Evolutionary conservation across 345 rosid species (phyloP).

Genomic region (Corchorus capsularis): DNA sequence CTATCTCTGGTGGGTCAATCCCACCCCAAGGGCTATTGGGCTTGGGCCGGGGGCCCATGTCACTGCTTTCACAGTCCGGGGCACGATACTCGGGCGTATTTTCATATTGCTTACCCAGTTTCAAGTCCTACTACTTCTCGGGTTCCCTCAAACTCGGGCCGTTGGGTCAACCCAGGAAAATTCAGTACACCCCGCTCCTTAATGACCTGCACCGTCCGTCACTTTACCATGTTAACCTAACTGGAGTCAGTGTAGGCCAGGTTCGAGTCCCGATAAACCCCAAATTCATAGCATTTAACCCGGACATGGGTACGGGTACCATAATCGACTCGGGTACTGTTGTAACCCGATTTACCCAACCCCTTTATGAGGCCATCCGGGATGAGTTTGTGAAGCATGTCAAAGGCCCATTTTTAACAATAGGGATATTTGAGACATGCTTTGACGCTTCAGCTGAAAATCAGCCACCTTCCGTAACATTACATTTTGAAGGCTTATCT

Average conservation of each 20-base stretch:
- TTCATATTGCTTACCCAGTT: conserved; percentile 86
- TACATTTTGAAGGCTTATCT: conserved; percentile 62
- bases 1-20: conserved; percentile 57
- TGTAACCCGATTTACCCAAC: conserved; percentile 70
- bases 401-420: conserved; percentile 61
- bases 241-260: conserved; percentile 75
- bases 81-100: conserved; percentile 71
- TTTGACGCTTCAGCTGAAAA: conserved; percentile 50
- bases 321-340: conserved; percentile 87
- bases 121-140: conserved; percentile 76
- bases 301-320: conserved; percentile 73
- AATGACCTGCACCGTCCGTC: conserved; percentile 76
- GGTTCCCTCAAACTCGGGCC: conserved; percentile 82
- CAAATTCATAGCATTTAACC: conserved; percentile 49
- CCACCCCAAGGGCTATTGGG: conserved; percentile 89
- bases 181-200: conserved; percentile 69
- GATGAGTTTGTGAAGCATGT: conserved; percentile 81
- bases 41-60: conserved; percentile 80
- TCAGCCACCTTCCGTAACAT: conserved; percentile 49
- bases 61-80: conserved; percentile 61
- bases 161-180: conserved; percentile 60
- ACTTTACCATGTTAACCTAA: conserved; percentile 80
- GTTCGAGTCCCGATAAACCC: conserved; percentile 48
- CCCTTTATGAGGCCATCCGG: conserved; percentile 56
- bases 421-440: conserved; percentile 89